Base-by-base conservation (phyloP, 208 protist species). In the Jaenimonas drosophilae region DNA sequence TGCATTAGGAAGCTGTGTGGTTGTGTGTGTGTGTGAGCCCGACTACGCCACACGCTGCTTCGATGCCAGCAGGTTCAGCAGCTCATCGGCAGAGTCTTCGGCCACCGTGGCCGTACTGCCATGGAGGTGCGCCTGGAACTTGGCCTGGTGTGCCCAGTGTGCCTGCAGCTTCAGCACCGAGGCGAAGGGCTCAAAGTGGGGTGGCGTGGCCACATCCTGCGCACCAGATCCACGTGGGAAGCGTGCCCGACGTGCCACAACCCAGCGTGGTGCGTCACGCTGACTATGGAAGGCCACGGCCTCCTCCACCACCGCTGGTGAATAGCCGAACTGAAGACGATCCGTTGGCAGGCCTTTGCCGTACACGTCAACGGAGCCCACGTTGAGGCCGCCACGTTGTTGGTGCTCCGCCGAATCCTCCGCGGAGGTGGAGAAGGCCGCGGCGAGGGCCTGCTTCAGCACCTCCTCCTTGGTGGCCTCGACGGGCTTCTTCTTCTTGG, bases 281-380 rank as follows among this genome's bases (percentile, higher is more conserved):
- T 49, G 54, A 4, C 48, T 14, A 49, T 92, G 84, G 64, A 79
- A 92, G 17, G 70, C 79, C 4, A 88, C 60, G 3, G 84, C 84
- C 68, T 92, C 84, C 17, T 72, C 84, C 2, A 62, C 37, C 25
- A 72, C 58, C 4, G 79, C 40, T 9, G 84, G 84, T 7, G 73
- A 57, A 55, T 92, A 92, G 42, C 84, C 84, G 37, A 92, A 92
- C 61, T 92, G 84, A 28, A 92, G 61, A 4, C 84, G 65, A 50
- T 92, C 84, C 24, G 84, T 88, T 5, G 84, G 70, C 7, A 49
- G 53, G 21, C 79, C 78, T 34, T 71, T 88, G 20, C 84, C 84
- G 67, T 92, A 92, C 17, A 40, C 48, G 42, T 92, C 84, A 3
- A 78, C 36, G 14, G 32, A 43, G 1, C 7, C 26, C 49, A 12